Conservation (phyloP, 1,139 yeast species). For the Yamadazyma membranifaciens region DNA sequence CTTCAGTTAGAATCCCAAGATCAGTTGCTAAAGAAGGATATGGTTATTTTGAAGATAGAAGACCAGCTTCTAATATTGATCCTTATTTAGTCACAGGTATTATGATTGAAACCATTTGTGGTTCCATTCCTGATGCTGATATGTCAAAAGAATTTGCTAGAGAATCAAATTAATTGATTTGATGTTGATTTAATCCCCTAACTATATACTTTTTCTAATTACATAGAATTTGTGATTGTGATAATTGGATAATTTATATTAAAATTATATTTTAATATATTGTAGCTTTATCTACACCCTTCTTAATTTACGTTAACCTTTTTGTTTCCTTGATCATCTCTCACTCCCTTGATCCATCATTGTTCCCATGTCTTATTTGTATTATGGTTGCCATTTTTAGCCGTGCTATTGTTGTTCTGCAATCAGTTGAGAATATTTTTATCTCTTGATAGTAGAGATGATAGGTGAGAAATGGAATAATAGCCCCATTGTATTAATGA, state of each 20-base stretch:
- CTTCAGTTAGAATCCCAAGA: conserved; percentile 97
- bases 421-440: no score
- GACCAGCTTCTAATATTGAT: conserved; percentile 99
- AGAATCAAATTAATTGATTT: conserved; percentile 38
- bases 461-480: no score
- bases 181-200: not conserved
- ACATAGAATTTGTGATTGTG: not conserved
- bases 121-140: conserved; percentile 93
- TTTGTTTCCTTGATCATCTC: no score
- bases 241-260: not conserved
- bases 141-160: conserved; percentile 86
- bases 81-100: conserved; percentile 98
- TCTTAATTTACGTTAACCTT: no score
- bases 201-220: not conserved
- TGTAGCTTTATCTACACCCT: no score
- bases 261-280: no score
- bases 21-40: conserved; percentile 96
- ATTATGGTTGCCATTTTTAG: no score
- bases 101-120: conserved; percentile 95
- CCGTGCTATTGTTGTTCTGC: no score
- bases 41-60: conserved; percentile 99
- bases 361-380: no score
- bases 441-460: no score
- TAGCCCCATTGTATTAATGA: no score
- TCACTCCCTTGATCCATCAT: no score